Evolutionary conservation across 768 basidiomycete genomes (phyloP), one percentile per base, ranked within the genome.

Genomic region (Heimioporus sp.): DNA sequence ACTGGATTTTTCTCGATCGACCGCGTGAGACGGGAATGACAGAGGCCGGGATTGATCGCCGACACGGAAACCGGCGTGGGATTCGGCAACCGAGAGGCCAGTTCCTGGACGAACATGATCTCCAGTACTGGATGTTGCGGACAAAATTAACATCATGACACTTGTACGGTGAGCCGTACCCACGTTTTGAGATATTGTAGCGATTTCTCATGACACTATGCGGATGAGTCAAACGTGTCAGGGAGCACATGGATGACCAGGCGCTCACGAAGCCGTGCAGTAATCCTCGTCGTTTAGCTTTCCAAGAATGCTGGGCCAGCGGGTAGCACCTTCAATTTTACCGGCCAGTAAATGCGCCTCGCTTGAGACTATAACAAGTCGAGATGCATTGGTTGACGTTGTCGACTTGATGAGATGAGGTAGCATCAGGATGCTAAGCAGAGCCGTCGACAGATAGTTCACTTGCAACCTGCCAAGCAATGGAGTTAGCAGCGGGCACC

Each of bases 11-110:
- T 49, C 19, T 62, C 59, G 8, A 54, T 13, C 16, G 58, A 46
- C 32, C 68, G 63, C 1, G 54, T 46, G 43, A 75, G 61, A 21
- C 60, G 55, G 16, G 73, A 73, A 44, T 62, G 41, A 35, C 72
- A 72, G 43, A 71, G 65, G 5, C 74, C 73, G 2, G 75, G 74
- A 43, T 69, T 63, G 46, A 69, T 58, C 35, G 66, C 60, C 10
- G 62, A 62, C 42, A 72, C 59, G 4, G 67, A 58, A 31, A 76
- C 53, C 1, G 69, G 62, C 3, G 59, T 55, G 30, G 61, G 51
- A 10, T 53, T 40, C 8, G 66, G 62, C 13, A 72, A 57, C 34
- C 66, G 73, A 12, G 63, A 64, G 4, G 62, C 64, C 5, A 76
- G 63, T 42, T 73, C 70, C 17, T 67, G 66, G 9, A 64, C 55